Evolutionary conservation across 495 filamentous ascomycete genomes (phyloP).

Genomic region (Aspergillus nidulans): DNA sequence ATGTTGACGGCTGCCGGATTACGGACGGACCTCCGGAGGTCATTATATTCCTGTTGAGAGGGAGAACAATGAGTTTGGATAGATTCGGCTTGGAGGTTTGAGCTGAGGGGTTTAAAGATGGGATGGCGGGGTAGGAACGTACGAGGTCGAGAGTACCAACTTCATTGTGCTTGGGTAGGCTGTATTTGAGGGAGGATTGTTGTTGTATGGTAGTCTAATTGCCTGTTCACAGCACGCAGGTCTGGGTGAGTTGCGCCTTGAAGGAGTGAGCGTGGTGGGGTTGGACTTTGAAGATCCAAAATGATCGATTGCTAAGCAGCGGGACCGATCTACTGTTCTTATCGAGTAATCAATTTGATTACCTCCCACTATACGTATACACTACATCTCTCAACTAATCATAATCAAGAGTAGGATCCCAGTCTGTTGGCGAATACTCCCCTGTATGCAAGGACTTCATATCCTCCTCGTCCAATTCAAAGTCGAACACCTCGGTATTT

Average conservation of each 20-base stretch:
- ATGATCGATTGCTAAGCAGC: slow-evolving; percentile 25
- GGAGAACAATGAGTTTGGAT: slow-evolving; percentile 4
- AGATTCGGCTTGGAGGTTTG: not conserved
- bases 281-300: not conserved
- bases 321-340: not conserved
- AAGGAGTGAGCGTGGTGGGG: not conserved
- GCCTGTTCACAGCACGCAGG: not conserved
- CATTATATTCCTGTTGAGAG: slow-evolving; percentile 70
- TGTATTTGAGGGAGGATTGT: not conserved
- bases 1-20: slow-evolving; percentile 65
- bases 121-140: slow-evolving; percentile 26
- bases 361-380: not conserved
- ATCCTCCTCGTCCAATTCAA: slow-evolving; percentile 62
- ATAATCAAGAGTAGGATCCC: slow-evolving; percentile 56
- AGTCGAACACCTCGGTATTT: slow-evolving; percentile 77
- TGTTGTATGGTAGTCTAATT: not conserved
- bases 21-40: slow-evolving; percentile 67
- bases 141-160: slow-evolving; percentile 88
- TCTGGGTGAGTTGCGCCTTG: not conserved
- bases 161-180: slow-evolving; percentile 47
- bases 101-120: not conserved
- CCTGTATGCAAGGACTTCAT: slow-evolving; percentile 55
- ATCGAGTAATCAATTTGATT: not conserved
- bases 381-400: slow-evolving; percentile 24
- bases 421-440: slow-evolving; percentile 54